A percentile compares a stretch with the other conserved stretches of the same genome.
These are phyloP conservation scores for Lentinus polychrous DNA, from an alignment of 1,284 basidiomycete genomes.

Conservation along the genomic window DNA sequence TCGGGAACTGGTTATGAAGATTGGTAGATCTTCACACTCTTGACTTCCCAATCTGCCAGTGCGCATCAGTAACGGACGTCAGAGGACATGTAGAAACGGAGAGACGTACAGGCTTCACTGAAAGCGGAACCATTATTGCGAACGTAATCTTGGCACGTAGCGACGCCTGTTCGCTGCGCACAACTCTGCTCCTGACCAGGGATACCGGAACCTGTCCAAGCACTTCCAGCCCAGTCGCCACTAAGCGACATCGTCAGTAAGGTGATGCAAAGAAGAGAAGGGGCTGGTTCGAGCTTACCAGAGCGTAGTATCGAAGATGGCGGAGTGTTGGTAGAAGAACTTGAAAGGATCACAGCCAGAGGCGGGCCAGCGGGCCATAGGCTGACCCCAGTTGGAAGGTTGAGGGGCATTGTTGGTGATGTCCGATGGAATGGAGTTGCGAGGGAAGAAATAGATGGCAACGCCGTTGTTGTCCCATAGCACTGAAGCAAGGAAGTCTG, in stretches of 20 bases:
- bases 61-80: conserved; percentile 1
- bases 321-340: conserved; percentile 71
- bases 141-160: conserved; percentile 74
- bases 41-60: conserved; percentile 67
- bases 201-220: conserved; percentile 64
- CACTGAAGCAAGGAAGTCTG: conserved; percentile 36
- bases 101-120: conserved; percentile 66
- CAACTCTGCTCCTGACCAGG: conserved; percentile 81
- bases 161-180: conserved; percentile 72
- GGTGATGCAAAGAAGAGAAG: too few relatives aligned
- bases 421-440: conserved; percentile 67
- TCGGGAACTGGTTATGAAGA: conserved; percentile 15
- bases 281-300: conserved; percentile 59
- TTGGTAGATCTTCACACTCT: conserved; percentile 63
- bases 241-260: too few relatives aligned
- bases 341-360: conserved; percentile 62
- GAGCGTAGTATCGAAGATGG: conserved; percentile 79
- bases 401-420: conserved; percentile 60
- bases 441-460: conserved; percentile 76
- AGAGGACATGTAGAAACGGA: neutral
- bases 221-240: conserved; percentile 81
- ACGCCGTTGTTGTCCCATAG: conserved; percentile 71
- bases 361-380: conserved; percentile 71
- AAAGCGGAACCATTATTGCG: conserved; percentile 65
- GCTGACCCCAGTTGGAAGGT: conserved; percentile 68